These are phyloP conservation scores for Metschnikowia chrysomelidarum DNA, from an alignment of 805 yeast genomes.

Conservation along the genomic window DNA sequence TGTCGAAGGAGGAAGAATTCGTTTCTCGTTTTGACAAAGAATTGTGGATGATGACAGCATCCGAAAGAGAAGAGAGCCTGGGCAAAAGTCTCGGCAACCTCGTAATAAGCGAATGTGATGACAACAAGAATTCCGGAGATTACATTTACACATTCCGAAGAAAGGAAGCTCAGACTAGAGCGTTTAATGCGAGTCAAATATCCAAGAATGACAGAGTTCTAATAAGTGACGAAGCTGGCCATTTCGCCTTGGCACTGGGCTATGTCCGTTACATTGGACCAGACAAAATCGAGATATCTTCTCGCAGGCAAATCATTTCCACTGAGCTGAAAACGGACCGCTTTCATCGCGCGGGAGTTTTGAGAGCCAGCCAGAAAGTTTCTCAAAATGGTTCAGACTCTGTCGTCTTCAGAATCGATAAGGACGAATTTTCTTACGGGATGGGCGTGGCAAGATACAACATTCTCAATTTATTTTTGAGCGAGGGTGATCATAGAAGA, in stretches of 20 bases:
- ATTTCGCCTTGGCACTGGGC: slow-evolving; percentile 71
- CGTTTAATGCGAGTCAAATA: slow-evolving; percentile 43
- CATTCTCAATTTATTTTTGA: slow-evolving; percentile 61
- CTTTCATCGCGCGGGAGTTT: slow-evolving; percentile 32
- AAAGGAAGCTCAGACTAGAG: slow-evolving; percentile 25
- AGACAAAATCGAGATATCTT: slow-evolving; percentile 45
- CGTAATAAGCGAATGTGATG: slow-evolving; percentile 32
- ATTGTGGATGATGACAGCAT: slow-evolving; percentile 62
- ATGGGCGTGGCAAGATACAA: slow-evolving; percentile 77
- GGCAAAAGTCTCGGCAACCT: slow-evolving; percentile 61
- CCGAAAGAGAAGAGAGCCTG: slow-evolving; percentile 55
- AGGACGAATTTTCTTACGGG: slow-evolving; percentile 73
- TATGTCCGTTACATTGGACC: slow-evolving; percentile 44
- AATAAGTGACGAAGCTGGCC: slow-evolving; percentile 78
- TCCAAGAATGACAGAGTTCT: slow-evolving; percentile 60
- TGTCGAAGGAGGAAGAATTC: slow-evolving; percentile 72
- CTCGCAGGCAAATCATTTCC: slow-evolving; percentile 51
- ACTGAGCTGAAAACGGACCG: slow-evolving; percentile 38
- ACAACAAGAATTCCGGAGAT: slow-evolving; percentile 20
- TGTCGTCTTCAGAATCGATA: slow-evolving; percentile 63
- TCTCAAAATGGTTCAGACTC: slow-evolving; percentile 6
- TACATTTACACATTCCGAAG: slow-evolving; percentile 49
- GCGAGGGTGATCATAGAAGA: slow-evolving; percentile 44
- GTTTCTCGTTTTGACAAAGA: slow-evolving; percentile 52
- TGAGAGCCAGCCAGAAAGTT: slow-evolving; percentile 11